Evolutionary conservation across 495 filamentous ascomycete species (phyloP), one percentile per base, ranked within the genome.

Genomic region (Penicillium ucsense): DNA sequence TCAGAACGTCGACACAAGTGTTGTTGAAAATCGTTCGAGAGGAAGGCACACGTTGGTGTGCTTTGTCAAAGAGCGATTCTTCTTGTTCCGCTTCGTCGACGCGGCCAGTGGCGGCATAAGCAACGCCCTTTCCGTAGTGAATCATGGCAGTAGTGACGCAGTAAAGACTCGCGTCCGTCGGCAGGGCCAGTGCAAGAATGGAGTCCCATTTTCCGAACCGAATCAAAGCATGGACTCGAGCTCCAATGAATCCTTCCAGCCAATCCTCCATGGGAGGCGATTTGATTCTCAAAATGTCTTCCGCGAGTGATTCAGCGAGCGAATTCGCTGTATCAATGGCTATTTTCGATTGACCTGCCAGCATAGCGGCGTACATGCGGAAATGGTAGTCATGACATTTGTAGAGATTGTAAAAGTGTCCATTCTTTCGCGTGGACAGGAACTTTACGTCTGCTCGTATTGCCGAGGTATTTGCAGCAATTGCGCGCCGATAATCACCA

Each of bases 211-310:
- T 65, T 4, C 83, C 83, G 48, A 87, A 87, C 9, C 83, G 79
- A 44, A 86, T 68, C 3, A 84, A 57, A 0, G 76, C 77, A 55
- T 87, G 83, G 8, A 84, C 67, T 6, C 77, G 72, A 64, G 83
- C 77, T 1, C 73, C 70, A 6, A 80, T 50, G 47, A 85, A 86
- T 0, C 73, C 74, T 51, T 87, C 83, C 2, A 87, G 59, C 82
- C 82, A 87, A 54, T 86, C 80, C 0, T 82, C 82, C 77, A 87
- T 80, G 0, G 82, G 83, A 5, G 83, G 82, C 0, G 78, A 81
- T 51, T 77, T 55, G 20, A 83, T 63, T 3, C 76, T 74, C 0
- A 86, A 67, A n/a, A 87, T 51, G 0, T 70, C 64, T 33, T 84
- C 81, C 0, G 82, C 70, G 10, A 87, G 62, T 0, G 75, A 70